phyloP scores from a whole-genome alignment of 352 stramenopile genomes.

The Globisporangium spiculum region DNA sequence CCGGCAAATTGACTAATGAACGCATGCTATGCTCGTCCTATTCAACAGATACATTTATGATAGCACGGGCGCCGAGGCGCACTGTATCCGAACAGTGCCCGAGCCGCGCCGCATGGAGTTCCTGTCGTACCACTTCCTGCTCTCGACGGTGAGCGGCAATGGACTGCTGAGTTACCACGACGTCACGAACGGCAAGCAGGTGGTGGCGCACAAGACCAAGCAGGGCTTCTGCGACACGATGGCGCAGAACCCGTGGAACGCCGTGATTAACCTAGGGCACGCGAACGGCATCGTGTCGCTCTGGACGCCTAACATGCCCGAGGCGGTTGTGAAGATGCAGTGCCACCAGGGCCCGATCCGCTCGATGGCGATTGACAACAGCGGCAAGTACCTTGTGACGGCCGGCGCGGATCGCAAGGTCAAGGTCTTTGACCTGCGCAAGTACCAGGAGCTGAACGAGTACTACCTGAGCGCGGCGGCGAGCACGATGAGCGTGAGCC shows the following conservation, averaged over 20 bases:
- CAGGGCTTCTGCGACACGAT: constrained; percentile 92
- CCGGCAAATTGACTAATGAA: not conserved
- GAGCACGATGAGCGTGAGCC: constrained; percentile 93
- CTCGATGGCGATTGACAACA: constrained; percentile 91
- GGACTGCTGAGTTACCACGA: constrained; percentile 95
- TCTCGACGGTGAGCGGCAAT: constrained; percentile 93
- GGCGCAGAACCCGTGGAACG: constrained; percentile 96
- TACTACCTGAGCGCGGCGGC: constrained; percentile 90
- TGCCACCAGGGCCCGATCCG: constrained; percentile 93
- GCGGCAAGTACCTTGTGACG: constrained; percentile 96
- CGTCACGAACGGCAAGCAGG: constrained; percentile 92
- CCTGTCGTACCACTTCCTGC: constrained; percentile 98
- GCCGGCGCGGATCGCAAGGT: constrained; percentile 93
- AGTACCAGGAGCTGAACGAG: constrained; percentile 93
- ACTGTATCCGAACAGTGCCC: constrained; percentile 92
- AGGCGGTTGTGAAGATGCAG: constrained; percentile 97
- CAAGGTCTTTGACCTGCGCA: constrained; percentile 97
- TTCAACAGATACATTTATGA: constrained; percentile 95
- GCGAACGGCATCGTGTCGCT: constrained; percentile 97
- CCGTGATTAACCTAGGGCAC: constrained; percentile 96
- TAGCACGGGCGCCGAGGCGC: constrained; percentile 94
- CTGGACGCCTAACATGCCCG: constrained; percentile 94
- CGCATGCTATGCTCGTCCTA: not conserved
- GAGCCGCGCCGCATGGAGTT: constrained; percentile 95
- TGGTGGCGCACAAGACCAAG: constrained; percentile 91